These are phyloP conservation scores for Incumbomyces lentus DNA, from an alignment of 2,329 filamentous ascomycete genomes.

Conservation along the genomic window DNA sequence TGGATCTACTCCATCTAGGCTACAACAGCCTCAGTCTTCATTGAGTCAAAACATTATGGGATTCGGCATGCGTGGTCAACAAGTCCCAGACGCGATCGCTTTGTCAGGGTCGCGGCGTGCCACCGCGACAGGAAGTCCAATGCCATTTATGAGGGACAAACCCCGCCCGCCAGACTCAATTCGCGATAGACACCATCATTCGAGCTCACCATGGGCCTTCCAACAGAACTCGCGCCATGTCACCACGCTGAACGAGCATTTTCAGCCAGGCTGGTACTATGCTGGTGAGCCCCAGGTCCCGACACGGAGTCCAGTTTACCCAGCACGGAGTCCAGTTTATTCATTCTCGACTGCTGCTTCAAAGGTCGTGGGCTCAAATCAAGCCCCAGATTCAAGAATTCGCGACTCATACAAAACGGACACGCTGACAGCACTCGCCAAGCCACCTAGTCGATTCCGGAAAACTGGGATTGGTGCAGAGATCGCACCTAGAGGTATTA, in stretches of 20 bases:
- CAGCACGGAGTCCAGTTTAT: conserved; percentile 9
- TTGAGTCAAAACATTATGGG: not conserved
- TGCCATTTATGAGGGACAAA: conserved; percentile 15
- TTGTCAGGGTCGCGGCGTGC: conserved; percentile 8
- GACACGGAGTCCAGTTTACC: not conserved
- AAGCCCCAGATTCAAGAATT: conserved; percentile 19
- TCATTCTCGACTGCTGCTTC: conserved; percentile 21
- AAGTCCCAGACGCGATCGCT: not conserved
- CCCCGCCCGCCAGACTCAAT: conserved; percentile 4
- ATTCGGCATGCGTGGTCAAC: not conserved
- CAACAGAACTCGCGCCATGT: conserved; percentile 8
- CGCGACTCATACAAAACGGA: conserved; percentile 21
- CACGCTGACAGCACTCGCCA: conserved; percentile 19
- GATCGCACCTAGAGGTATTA: conserved; percentile 13
- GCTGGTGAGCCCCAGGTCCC: conserved; percentile 8
- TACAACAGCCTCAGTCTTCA: not conserved
- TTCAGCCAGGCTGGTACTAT: conserved; percentile 21
- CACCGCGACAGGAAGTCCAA: conserved; percentile 20
- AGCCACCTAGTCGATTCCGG: conserved; percentile 16
- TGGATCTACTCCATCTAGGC: not conserved
- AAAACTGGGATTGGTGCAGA: conserved; percentile 18
- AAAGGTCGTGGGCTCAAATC: conserved; percentile 15
- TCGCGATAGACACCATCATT: not conserved
- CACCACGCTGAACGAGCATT: conserved; percentile 13
- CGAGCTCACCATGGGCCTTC: not conserved